Percentiles rank a stretch among this genome's conserved stretches.
Conservation (phyloP, 176 grass and related monocot genomes). For the Aegilops bicornis region DNA sequence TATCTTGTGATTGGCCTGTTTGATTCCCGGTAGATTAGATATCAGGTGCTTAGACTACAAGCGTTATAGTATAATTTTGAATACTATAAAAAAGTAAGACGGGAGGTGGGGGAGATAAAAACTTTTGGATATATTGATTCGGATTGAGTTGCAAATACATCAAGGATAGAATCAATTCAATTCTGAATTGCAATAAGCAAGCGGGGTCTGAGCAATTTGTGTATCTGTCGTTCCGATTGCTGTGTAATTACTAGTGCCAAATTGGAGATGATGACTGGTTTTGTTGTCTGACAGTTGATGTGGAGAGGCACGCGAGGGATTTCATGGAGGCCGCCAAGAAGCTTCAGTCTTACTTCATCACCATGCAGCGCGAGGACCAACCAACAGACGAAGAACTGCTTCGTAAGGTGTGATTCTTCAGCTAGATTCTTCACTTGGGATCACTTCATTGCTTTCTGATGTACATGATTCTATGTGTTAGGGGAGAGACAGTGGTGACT, state of each 20-base stretch:
- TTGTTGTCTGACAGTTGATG: constrained; percentile 53
- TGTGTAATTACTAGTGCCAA: not conserved
- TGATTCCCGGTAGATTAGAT: not conserved
- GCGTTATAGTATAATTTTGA: too few relatives aligned
- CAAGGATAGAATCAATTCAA: too few relatives aligned
- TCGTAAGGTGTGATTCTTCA: constrained; percentile 52
- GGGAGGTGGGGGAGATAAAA: too few relatives aligned
- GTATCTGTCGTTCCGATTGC: not conserved
- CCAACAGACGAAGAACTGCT: constrained; percentile 70
- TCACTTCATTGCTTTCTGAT: not conserved
- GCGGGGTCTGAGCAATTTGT: too few relatives aligned
- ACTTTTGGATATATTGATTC: too few relatives aligned
- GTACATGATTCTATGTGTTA: not conserved
- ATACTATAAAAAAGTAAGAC: too few relatives aligned
- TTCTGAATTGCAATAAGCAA: too few relatives aligned
- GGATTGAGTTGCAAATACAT: too few relatives aligned
- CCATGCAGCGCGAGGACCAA: constrained; percentile 67
- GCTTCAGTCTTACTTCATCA: constrained; percentile 77
- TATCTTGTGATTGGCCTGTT: not conserved
- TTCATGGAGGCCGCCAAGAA: constrained; percentile 95
- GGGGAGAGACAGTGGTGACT: not conserved
- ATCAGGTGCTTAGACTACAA: not conserved
- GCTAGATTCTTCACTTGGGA: not conserved
- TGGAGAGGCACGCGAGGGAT: constrained; percentile 76
- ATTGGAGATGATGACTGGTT: not conserved